phyloP scores from a whole-genome alignment of 345 rosid species.

The Pseudoturritis turrita region DNA sequence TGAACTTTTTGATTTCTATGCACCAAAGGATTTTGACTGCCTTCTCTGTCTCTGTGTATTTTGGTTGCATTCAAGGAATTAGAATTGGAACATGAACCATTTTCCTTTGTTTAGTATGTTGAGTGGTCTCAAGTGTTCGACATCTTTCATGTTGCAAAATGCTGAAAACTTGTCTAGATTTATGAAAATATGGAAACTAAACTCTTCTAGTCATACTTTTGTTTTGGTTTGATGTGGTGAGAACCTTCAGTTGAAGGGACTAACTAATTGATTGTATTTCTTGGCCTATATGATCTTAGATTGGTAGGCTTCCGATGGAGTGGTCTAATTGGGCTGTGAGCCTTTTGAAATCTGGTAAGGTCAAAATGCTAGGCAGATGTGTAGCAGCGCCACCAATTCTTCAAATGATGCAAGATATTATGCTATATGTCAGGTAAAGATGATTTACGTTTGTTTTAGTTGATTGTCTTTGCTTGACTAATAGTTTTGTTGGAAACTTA shows the following conservation, averaged over 20 bases:
- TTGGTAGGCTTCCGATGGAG: conserved; percentile 62
- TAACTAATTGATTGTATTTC: background rate
- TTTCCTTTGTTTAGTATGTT: too few relatives aligned
- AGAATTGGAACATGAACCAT: too few relatives aligned
- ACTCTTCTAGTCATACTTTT: background rate
- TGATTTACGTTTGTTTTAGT: background rate
- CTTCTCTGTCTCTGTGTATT: too few relatives aligned
- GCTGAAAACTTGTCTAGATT: too few relatives aligned
- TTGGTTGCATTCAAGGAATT: background rate
- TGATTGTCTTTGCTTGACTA: background rate
- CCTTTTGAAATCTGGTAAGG: conserved; percentile 39
- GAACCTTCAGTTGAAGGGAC: background rate
- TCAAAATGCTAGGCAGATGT: conserved; percentile 45
- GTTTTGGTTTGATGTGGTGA: background rate
- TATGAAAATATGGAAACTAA: too few relatives aligned
- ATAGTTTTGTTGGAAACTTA: background rate
- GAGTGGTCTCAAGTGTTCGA: too few relatives aligned
- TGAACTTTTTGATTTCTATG: too few relatives aligned
- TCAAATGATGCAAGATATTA: conserved; percentile 45
- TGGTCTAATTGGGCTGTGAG: conserved; percentile 48
- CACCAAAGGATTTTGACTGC: too few relatives aligned
- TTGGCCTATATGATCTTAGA: conserved; percentile 19
- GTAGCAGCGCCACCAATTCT: conserved; percentile 43
- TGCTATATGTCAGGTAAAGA: conserved; percentile 41
- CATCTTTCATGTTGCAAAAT: too few relatives aligned